Percentiles rank a stretch among this genome's conserved stretches.
Evolutionary conservation across 2,329 filamentous ascomycete species (phyloP).

Genomic region (Chalaropsis thielavioides): DNA sequence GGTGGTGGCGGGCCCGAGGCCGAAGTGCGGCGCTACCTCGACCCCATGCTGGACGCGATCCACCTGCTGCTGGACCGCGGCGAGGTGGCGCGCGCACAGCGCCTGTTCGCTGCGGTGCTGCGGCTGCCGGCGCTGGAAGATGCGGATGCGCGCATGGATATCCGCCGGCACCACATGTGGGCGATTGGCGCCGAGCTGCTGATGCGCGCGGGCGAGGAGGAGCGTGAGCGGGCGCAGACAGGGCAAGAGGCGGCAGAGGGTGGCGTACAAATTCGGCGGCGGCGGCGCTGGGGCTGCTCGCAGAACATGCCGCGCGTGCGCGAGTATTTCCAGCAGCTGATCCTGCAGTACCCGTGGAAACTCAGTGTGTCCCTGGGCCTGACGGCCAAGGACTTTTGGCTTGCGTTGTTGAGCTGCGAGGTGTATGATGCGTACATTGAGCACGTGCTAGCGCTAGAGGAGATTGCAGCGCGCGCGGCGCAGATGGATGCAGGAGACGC

Average conservation of each 20-base stretch:
- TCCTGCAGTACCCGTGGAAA: conserved; percentile 61
- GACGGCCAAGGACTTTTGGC: conserved; percentile 58
- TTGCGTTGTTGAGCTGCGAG: conserved; percentile 67
- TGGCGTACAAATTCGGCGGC: not conserved
- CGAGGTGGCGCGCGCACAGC: conserved; percentile 11
- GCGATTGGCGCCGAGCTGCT: conserved; percentile 73
- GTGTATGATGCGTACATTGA: conserved; percentile 58
- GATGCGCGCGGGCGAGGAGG: conserved; percentile 34
- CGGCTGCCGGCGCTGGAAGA: conserved; percentile 9
- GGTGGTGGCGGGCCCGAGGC: conserved; percentile 5
- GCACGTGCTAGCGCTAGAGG: conserved; percentile 29
- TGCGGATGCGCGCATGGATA: conserved; percentile 34
- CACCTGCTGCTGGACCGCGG: conserved; percentile 8
- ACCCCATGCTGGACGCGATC: conserved; percentile 15
- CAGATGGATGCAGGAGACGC: not conserved
- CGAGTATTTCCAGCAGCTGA: conserved; percentile 61
- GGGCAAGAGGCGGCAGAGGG: not conserved
- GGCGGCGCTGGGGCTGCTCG: conserved; percentile 30
- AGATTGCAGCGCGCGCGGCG: conserved; percentile 15
- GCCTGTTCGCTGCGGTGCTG: conserved; percentile 12
- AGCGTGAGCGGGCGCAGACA: not conserved
- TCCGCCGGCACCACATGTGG: conserved; percentile 60
- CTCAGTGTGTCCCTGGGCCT: conserved; percentile 34
- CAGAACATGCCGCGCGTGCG: conserved; percentile 33
- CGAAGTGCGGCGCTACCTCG: conserved; percentile 11